Conservation (phyloP, 2,329 filamentous ascomycete species). For the Mollisiaceae sp. region DNA sequence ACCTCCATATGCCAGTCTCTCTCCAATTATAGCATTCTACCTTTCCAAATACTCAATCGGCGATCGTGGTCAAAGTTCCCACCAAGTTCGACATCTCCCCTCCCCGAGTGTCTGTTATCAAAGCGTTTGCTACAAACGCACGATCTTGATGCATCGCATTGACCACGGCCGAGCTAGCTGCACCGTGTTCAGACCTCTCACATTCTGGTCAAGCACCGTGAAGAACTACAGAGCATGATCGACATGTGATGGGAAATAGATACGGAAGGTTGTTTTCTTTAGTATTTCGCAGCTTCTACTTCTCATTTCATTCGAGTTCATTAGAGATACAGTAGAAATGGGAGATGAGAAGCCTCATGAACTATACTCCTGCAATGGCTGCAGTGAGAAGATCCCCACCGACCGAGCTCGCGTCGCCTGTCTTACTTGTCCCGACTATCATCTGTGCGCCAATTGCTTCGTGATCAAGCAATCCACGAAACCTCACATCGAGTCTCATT, state of each 20-base stretch:
- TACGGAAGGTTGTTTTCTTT: not conserved
- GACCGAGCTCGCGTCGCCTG: constrained; percentile 27
- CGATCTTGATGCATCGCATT: constrained; percentile 12
- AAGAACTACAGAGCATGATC: not conserved
- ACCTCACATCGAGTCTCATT: constrained; percentile 28
- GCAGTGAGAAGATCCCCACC: constrained; percentile 18
- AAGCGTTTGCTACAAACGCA: constrained; percentile 9
- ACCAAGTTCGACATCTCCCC: not conserved
- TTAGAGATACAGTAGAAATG: not conserved
- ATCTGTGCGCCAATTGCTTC: constrained; percentile 38
- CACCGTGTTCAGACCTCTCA: not conserved
- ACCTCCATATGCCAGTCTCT: not conserved
- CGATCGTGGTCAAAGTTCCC: constrained; percentile 5
- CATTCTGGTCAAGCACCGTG: not conserved
- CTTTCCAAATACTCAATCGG: not conserved
- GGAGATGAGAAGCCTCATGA: constrained; percentile 14
- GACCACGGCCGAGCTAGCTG: not conserved
- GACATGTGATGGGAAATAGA: constrained; percentile 3
- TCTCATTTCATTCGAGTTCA: not conserved
- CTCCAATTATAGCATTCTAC: not conserved
- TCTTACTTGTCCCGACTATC: constrained; percentile 27
- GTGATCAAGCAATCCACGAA: constrained; percentile 31
- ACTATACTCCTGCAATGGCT: constrained; percentile 25
- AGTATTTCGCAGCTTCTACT: not conserved
- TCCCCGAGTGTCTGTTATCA: not conserved